phyloP scores from a whole-genome alignment of 2,329 filamentous ascomycete species.

The Cladosporium velox region DNA sequence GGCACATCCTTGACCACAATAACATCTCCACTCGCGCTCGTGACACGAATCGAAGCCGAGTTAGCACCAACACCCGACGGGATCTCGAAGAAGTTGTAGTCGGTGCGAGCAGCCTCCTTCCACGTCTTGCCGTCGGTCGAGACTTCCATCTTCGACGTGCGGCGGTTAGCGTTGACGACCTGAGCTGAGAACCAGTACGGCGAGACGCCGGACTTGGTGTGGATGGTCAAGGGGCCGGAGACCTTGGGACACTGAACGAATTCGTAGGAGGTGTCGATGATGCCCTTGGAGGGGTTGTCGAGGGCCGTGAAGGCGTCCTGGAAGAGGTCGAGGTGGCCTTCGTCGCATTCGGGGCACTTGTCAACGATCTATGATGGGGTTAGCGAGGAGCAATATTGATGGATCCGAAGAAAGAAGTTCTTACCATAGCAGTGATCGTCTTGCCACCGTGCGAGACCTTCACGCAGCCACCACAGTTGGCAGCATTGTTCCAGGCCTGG shows the following conservation, averaged over 20 bases:
- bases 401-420: conserved; percentile 18
- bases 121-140: conserved; percentile 62
- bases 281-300: conserved; percentile 43
- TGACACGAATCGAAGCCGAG: conserved; percentile 26
- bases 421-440: conserved; percentile 64
- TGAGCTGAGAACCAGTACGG: conserved; percentile 63
- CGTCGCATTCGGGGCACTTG: conserved; percentile 57
- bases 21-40: conserved; percentile 22
- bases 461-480: conserved; percentile 64
- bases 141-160: conserved; percentile 60
- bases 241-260: conserved; percentile 54
- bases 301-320: conserved; percentile 53
- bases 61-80: conserved; percentile 23
- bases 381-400: background rate
- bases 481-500: conserved; percentile 57
- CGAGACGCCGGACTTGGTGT: conserved; percentile 57
- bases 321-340: conserved; percentile 60
- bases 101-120: conserved; percentile 55
- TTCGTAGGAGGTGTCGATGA: conserved; percentile 54
- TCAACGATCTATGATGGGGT: conserved; percentile 52
- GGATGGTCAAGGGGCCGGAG: conserved; percentile 50
- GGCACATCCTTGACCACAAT: conserved; percentile 29
- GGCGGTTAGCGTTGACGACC: conserved; percentile 63
- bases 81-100: conserved; percentile 40
- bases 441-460: conserved; percentile 57